Percentiles rank a stretch among this genome's conserved stretches.
Evolutionary conservation across 139 green algal species (phyloP).

Genomic region (Chlorella vulgaris): DNA sequence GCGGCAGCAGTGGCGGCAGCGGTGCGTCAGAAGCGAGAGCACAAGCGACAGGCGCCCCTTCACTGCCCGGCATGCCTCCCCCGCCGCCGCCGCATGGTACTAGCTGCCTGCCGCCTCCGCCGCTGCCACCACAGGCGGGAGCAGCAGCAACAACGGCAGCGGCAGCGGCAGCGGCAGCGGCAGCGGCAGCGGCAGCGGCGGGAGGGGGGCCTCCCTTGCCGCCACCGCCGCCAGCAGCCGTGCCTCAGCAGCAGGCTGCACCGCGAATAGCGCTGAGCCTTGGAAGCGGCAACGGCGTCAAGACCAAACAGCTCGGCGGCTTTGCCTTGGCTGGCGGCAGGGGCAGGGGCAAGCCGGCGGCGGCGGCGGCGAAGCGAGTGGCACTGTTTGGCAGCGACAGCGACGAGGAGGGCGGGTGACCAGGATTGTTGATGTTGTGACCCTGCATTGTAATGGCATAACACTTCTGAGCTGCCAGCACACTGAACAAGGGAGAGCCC

Average conservation of each 20-base stretch:
- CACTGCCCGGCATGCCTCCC: too few species aligned
- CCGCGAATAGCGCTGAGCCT: too few species aligned
- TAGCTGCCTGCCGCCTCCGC: neutral
- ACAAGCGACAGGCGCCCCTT: neutral
- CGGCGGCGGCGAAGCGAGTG: neutral
- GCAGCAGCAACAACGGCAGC: too few species aligned
- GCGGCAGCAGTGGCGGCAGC: neutral
- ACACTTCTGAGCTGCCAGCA: too few species aligned
- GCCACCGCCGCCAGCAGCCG: neutral
- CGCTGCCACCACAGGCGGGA: too few species aligned
- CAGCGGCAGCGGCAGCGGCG: neutral
- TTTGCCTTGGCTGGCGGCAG: slow-evolving; percentile 4
- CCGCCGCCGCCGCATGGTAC: too few species aligned
- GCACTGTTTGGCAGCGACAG: slow-evolving; percentile 28
- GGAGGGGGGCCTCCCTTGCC: neutral
- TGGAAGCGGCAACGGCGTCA: neutral
- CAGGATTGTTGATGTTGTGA: neutral
- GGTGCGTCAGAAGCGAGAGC: neutral
- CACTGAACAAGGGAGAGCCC: too few species aligned
- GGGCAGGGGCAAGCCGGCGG: neutral
- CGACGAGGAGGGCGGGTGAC: slow-evolving; percentile 6
- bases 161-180: neutral
- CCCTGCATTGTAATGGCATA: too few species aligned
- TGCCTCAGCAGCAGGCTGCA: neutral
- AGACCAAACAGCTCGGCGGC: neutral